Base-by-base conservation (phyloP, 768 basidiomycete species). In the Boletellus emodensis region DNA sequence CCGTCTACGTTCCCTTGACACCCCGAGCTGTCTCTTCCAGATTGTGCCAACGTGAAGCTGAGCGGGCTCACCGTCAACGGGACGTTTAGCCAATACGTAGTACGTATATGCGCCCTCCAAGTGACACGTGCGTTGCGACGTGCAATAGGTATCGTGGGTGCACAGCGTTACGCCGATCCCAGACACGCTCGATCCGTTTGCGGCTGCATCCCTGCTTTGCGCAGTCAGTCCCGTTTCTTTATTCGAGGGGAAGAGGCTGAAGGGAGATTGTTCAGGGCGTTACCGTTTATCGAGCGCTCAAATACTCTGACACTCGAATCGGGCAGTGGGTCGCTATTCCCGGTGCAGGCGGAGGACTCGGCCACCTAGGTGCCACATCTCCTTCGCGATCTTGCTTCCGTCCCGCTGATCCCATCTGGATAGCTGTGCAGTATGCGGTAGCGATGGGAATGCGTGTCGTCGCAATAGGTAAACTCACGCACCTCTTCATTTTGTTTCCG, bases 281-380 rank as follows among this genome's bases (percentile, higher is more conserved):
- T 18, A 94, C 92, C 3, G 88, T 89, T 2, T 94, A 91, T 62
- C 85, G 88, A 51, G 92, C 90, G 0, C 71, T 94, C 58, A 94
- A 93, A 67, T 76, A 85, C 64, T 78, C 80, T 45, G 71, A 79
- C 47, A 76, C 82, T 7, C 73, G 68, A 26, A 77, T 82, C 8
- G 87, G 90, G 28, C 82, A 94, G 48, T 89, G 82, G 81, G 72
- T 90, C 52, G 84, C 83, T 18, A 71, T 92, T 41, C 83, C 86
- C 11, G 88, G 88, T 39, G 88, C 87, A 2, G 88, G 87, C 4
- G 87, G 87, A 49, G 89, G 90, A 13, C 82, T 92, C 30, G 91
- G 90, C 8, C 87, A 91, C 70, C 77, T 94, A 28, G 87, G 80
- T 83, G 48, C 30, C 30, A 26, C 63, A 39, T 11, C 3, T 13